Percentiles rank a stretch among this genome's conserved stretches.
These are phyloP conservation scores for Fraxinus dipetala DNA, from an alignment of 305 asterid species.

Conservation along the genomic window DNA sequence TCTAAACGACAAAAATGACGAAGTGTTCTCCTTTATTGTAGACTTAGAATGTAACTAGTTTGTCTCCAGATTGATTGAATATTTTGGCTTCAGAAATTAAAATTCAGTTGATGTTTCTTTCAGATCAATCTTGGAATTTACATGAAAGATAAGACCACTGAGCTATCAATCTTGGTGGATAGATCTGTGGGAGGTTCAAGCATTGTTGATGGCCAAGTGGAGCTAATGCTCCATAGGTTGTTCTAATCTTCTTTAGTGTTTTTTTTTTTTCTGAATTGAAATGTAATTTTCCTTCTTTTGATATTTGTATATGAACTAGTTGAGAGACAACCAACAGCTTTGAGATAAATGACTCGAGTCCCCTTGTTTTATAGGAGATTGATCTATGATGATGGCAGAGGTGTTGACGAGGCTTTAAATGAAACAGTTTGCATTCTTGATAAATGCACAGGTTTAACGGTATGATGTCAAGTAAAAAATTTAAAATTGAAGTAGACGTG, in stretches of 20 bases:
- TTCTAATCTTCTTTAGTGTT: neutral
- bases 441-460: slow-evolving; percentile 72
- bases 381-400: slow-evolving; percentile 82
- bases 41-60: neutral
- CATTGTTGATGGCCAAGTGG: slow-evolving; percentile 77
- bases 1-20: neutral
- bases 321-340: neutral
- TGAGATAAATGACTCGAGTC: slow-evolving; percentile 21
- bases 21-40: neutral
- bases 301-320: neutral
- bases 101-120: slow-evolving; percentile 18
- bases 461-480: slow-evolving; percentile 16
- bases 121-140: slow-evolving; percentile 93
- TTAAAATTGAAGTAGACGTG: neutral
- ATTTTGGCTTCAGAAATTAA: neutral
- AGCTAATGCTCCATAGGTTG: slow-evolving; percentile 94
- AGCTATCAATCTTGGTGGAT: slow-evolving; percentile 88
- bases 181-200: slow-evolving; percentile 96
- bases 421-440: slow-evolving; percentile 66
- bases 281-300: slow-evolving; percentile 7
- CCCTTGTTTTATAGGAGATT: slow-evolving; percentile 64
- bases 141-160: slow-evolving; percentile 67
- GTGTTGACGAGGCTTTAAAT: slow-evolving; percentile 86
- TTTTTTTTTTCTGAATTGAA: neutral
- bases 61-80: neutral